Percentiles rank a stretch among this genome's conserved stretches.
Evolutionary conservation across 306 rosid species (phyloP).

Genomic region (Astragalus membranaceus): DNA sequence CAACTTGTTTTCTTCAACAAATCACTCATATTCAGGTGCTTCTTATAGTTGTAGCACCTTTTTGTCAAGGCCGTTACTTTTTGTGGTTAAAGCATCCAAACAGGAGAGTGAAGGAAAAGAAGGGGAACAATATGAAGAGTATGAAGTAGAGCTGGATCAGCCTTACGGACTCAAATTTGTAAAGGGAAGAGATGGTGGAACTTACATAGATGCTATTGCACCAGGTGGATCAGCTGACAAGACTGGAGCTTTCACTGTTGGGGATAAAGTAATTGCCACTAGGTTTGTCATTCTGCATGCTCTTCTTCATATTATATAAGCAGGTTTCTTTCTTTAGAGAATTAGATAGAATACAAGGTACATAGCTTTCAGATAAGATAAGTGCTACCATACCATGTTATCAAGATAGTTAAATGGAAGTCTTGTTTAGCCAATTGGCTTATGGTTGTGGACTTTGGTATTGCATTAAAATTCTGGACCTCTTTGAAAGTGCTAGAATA

Average conservation of each 20-base stretch:
- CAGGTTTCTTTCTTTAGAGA: slow-evolving; percentile 1
- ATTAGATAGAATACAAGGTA: too few relatives aligned
- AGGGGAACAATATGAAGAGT: slow-evolving; percentile 58
- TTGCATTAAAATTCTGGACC: not conserved
- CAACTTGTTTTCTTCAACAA: slow-evolving; percentile 34
- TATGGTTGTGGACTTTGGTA: slow-evolving; percentile 11
- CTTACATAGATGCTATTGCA: slow-evolving; percentile 96
- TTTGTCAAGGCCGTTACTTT: slow-evolving; percentile 28
- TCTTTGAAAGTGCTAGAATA: too few relatives aligned
- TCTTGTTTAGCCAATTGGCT: too few relatives aligned
- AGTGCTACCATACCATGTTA: not conserved
- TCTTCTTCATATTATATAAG: not conserved
- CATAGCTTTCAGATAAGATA: too few relatives aligned
- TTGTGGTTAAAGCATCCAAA: slow-evolving; percentile 36
- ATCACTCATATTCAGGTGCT: slow-evolving; percentile 8
- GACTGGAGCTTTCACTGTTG: slow-evolving; percentile 64
- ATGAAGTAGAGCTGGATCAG: slow-evolving; percentile 75
- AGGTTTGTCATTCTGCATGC: slow-evolving; percentile 40
- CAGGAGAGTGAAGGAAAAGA: slow-evolving; percentile 31
- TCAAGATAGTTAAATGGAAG: slow-evolving; percentile 1
- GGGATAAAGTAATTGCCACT: slow-evolving; percentile 92
- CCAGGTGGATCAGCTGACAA: slow-evolving; percentile 83
- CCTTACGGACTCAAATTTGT: slow-evolving; percentile 80
- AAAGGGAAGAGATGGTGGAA: slow-evolving; percentile 85
- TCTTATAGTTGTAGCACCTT: slow-evolving; percentile 28